Evolutionary conservation across 352 stramenopile species (phyloP).

Genomic region (Globisporangium cylindrosporum): DNA sequence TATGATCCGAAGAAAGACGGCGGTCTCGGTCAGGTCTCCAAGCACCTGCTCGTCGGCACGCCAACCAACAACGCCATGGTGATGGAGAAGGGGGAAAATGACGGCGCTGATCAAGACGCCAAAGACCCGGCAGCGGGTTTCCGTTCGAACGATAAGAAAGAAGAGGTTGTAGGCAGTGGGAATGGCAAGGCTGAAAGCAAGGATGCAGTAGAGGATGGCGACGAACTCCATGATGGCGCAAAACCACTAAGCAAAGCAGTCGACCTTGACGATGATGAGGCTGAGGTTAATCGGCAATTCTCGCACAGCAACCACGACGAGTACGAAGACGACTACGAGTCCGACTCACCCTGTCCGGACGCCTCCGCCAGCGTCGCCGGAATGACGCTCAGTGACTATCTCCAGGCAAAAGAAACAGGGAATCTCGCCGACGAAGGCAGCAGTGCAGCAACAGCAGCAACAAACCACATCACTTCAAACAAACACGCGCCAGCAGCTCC

Average conservation of each 20-base stretch:
- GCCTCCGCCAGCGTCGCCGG: constrained; percentile 24
- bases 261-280: neutral
- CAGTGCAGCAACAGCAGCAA: neutral
- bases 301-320: constrained; percentile 17
- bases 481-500: constrained; percentile 3
- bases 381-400: constrained; percentile 58
- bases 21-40: constrained; percentile 27
- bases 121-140: neutral
- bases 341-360: constrained; percentile 23
- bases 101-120: neutral
- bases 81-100: constrained; percentile 28
- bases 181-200: neutral
- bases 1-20: constrained; percentile 15
- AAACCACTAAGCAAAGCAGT: constrained; percentile 5
- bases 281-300: neutral
- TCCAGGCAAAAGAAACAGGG: constrained; percentile 27
- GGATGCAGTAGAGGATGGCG: neutral
- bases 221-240: neutral
- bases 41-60: constrained; percentile 54
- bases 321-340: constrained; percentile 51
- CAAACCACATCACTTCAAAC: constrained; percentile 1
- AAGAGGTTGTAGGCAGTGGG: neutral
- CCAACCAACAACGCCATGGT: constrained; percentile 51
- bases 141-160: constrained; percentile 10
- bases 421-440: constrained; percentile 9